Base-by-base conservation (phyloP, 2,329 filamentous ascomycete species). In the Apiospora arundinis region DNA sequence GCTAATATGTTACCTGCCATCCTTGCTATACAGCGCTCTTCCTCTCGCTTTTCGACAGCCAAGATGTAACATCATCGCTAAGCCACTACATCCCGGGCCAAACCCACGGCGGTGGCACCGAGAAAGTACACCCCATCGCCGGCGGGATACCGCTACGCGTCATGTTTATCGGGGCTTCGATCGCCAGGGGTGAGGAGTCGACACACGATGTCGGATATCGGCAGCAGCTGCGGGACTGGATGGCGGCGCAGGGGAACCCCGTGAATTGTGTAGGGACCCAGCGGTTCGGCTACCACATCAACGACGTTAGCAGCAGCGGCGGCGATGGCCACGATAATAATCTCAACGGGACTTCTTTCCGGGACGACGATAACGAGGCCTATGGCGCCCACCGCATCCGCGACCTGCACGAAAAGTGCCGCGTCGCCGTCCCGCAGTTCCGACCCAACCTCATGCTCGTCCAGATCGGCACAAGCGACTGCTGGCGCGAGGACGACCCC, bases 211-310 rank as follows among this genome's bases (percentile, higher is more conserved):
- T 75, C 46, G 77, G 78, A 12, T 80, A 78, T 72, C 76, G 78
- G 49, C 73, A 75, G 69, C 77, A 75, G 23, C 70, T 80, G 70
- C 77, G 77, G n/a, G 74, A 73, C 12, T 76, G 78, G 60, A 72
- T 80, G 25, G 73, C 74, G 4, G 68, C 23, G 4, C 70, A 75
- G 4, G 75, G 74, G 1, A 72, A 72, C 7, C 72, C 74, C 1
- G 75, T 80, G 21, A 79, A 80, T 67, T 80, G 80, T 77, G 78
- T 81, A 9, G 80, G 80, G 14, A 78, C 79, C 18, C 77, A 78
- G 42, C 74, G 77, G 16, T 74, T 75, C 42, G 80, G 56, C 21
- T 23, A 63, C 4, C 21, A 63, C 9, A 21, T 63, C 8, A 80
- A 81, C 78, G 69, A 74, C 18, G 18, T 4, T 32, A 32, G 32